Base-by-base conservation (phyloP, 2,329 filamentous ascomycete genomes). In the Arachnomyces sp. region DNA sequence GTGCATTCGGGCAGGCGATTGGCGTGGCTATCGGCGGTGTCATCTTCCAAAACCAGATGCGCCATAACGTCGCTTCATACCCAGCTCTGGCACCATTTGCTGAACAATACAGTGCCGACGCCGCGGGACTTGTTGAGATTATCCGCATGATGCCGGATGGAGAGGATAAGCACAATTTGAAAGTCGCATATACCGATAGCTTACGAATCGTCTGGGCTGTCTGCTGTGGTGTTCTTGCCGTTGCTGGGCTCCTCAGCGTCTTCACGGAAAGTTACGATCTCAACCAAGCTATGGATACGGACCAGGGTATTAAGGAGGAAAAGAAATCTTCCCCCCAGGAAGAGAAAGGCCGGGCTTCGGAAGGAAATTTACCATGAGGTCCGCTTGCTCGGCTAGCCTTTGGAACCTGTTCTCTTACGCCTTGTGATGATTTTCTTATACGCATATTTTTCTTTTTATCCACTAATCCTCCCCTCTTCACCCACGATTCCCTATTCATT, bases 11-110 rank as follows among this genome's bases (percentile, higher is more conserved):
- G 0, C 78, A 84, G 54, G 69, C 75, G 0, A 60, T 84, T 7
- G 81, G 81, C 16, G 76, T 85, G 2, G 79, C 81, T 2, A 68
- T 84, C 38, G 77, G 78, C 2, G 80, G 82, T 3, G 78, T 81
- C 25, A 72, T 83, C 39, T 85, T 86, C 62, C 80, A 86, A 58
- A 86, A 84, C 48, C 68, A 71, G 42, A 74, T 82, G 61, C 65
- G 63, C 39, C 60, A 59, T 33, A 71, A 75, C 44, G 57, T 83
- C 33, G 48, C 65, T 11, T 63, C 57, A 2, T 71, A 71, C 34
- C 64, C 73, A 0, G 57, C 62, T 15, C 68, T 78, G 37, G 72
- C 70, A 1, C 57, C 59, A 5, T 57, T 66, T 41, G 74, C 74
- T 0, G 55, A 47, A 2, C 63, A 66, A 35, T 76, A 76, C 52